Base-by-base conservation (phyloP, 2,329 filamentous ascomycete species). In the Dactylellina drechsleri region DNA sequence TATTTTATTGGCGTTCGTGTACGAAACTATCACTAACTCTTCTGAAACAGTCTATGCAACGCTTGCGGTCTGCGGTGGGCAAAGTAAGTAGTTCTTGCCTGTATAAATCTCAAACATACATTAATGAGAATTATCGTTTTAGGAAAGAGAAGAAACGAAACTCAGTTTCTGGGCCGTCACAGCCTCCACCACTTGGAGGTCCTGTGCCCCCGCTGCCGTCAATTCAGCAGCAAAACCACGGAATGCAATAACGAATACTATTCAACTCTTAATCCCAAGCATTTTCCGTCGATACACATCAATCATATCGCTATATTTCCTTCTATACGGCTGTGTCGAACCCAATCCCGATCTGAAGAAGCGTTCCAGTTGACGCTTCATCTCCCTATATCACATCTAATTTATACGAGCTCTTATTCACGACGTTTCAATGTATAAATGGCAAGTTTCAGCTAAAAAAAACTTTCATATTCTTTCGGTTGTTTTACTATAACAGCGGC, bases 21-120 rank as follows among this genome's bases (percentile, higher is more conserved):
- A 10, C 8, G 8, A 36, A 36, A 2, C 47, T 40, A 18, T 4
- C 12, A 15, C 57, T 74, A 16, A 67, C n/a, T 15, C 16, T 49
- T 28, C 18, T 23, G 1, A 23, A 2, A 60, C 43, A 74, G 70
- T 7, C 84, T 98, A 12, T 98, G 94, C 83, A 98, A 98, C 83
- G 94, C 94, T 6, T 98, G 94, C 81, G 94, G 94, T 43, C 83
- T 91, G 31, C 85, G 89, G 61, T 91, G 89, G 89, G 88, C 89
- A 15, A 89, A 91, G 87, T 87, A 79, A 83, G 85, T 84, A 52
- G 43, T 36, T 71, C 12, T 60, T 60, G 54, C 36, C 20, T 1
- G 2, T 23, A 45, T 6, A 16, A 23, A 43, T 10, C 13, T 18
- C 10, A 1, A 40, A 15, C 2, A 13, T 13, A 57, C 65, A 23